Percentiles rank a stretch among this genome's conserved stretches.
These are phyloP conservation scores for Diaporthe sp. DNA, from an alignment of 2,329 filamentous ascomycete species.

Conservation along the genomic window DNA sequence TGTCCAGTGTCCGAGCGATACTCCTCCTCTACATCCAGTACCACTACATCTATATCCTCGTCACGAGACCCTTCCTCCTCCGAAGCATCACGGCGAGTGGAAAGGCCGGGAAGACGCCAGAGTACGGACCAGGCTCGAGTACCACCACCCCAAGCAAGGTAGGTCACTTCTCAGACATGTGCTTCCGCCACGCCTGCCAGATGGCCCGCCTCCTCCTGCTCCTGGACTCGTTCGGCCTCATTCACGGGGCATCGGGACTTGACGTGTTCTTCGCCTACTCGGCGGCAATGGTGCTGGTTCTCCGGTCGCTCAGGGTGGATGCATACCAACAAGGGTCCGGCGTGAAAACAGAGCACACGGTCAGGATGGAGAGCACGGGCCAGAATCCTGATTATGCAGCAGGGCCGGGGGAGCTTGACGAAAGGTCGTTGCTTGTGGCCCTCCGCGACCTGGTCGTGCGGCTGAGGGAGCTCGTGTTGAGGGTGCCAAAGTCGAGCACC, in stretches of 20 bases:
- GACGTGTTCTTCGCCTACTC: conserved; percentile 43
- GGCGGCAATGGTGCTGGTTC: conserved; percentile 8
- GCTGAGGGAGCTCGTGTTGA: conserved; percentile 21
- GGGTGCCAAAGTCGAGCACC: conserved; percentile 27
- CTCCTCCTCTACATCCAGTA: conserved; percentile 51
- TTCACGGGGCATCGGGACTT: conserved; percentile 52
- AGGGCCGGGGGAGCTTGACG: background rate
- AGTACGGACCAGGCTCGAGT: conserved; percentile 15
- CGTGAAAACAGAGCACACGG: background rate
- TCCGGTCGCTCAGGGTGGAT: conserved; percentile 9
- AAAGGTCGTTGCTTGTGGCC: background rate
- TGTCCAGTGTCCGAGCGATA: conserved; percentile 47
- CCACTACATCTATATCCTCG: conserved; percentile 50
- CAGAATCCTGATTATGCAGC: background rate
- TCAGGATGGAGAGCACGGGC: background rate
- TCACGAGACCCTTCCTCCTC: conserved; percentile 46
- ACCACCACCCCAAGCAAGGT: conserved; percentile 6
- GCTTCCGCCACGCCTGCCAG: conserved; percentile 50
- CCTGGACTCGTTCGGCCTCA: conserved; percentile 49
- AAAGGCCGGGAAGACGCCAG: background rate
- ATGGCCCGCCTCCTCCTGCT: conserved; percentile 50
- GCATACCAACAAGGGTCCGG: background rate
- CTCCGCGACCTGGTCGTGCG: background rate
- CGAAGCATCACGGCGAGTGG: conserved; percentile 1
- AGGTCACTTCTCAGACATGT: conserved; percentile 39